Evolutionary conservation across 2,329 filamentous ascomycete genomes (phyloP), one percentile per base, ranked within the genome.

Genomic region (Alternaria dauci): DNA sequence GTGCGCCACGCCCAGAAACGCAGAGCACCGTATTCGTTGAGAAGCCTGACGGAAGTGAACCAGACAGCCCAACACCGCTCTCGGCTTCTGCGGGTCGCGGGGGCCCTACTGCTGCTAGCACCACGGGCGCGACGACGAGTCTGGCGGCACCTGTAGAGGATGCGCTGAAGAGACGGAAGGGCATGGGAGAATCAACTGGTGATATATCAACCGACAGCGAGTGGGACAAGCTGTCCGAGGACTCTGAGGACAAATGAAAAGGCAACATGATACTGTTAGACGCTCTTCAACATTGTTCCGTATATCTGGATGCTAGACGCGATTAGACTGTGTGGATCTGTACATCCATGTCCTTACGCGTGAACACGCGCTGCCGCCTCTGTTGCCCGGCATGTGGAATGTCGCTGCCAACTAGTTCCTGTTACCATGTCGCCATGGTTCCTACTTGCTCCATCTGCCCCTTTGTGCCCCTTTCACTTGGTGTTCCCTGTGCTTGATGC

Each of bases 181-280:
- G 66, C 63, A 70, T 80, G 57, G 78, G 81, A 11, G 83, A 83
- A 57, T 83, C 84, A 54, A 83, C 74, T 9, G 85, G 84, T 11
- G 85, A 87, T 65, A 73, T 84, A 63, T 94, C 93, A 79, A 97
- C 94, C 5, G 94, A 98, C 81, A 94, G 94, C 74, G 94, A 98
- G 81, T 98, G 94, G 94, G 94, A 97, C 83, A 96, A 95, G 83
- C 91, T 98, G 23, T 91, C 91, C 78, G 82, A 80, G 61, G 78
- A 74, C 48, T 76, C 75, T n/a, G 75, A 66, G 26, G 76, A 76
- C 23, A 76, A 70, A 71, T 78, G 67, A 75, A 25, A 25, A 53
- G 48, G 28, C 32, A 43, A 26, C 23, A 14, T 5, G 32, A 46
- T 63, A 4, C 48, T 50, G 18, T 34, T 65, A 59, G 61, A 63